Evolutionary conservation across 345 rosid genomes (phyloP), one percentile per base, ranked within the genome.

Genomic region (Xanthoceras sorbifolium): DNA sequence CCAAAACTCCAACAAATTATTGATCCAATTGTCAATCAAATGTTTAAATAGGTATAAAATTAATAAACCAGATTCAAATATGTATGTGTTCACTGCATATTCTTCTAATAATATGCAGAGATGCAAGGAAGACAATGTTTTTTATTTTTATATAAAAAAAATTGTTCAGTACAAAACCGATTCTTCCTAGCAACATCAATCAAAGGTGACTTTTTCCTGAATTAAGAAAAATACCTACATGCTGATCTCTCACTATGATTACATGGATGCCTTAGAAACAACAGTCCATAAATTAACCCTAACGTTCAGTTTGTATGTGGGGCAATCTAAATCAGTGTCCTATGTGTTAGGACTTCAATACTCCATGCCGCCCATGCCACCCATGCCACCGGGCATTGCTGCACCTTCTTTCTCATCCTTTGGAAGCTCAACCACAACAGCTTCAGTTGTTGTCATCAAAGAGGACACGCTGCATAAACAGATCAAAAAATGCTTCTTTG

Each of bases 361-460:
- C 73, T 87, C 98, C 97, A 93, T 93, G 82, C 93, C 98, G 0
- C 90, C 90, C 98, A 94, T 94, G 36, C 95, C 97, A 3, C 86
- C 82, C 25, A 79, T 62, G 32, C 92, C 90, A 0, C 82, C 85
- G 22, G 62, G 26, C 86, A 88, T 88, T 20, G 88, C 91, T 9
- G 92, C 82, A 29, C 83, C 87, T 26, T 86, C 93, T 77, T 82
- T 89, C 73, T 92, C 97, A 9, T 95, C 97, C 84, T 89, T 88
- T 6, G 99, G 94, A 68, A 92, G 94, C 74, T 95, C 99, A 22
- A 84, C 84, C 63, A 92, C 92, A 38, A 93, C 84, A 10, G 99
- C 98, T 81, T 95, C 99, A 1, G 97, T 95, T 0, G 99, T 95
- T 4, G 98, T 93, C 93, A 92, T 89, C 91, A 95, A 87, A 3